Base-by-base conservation (phyloP, 208 protist species). In the Leishmania arabica region DNA sequence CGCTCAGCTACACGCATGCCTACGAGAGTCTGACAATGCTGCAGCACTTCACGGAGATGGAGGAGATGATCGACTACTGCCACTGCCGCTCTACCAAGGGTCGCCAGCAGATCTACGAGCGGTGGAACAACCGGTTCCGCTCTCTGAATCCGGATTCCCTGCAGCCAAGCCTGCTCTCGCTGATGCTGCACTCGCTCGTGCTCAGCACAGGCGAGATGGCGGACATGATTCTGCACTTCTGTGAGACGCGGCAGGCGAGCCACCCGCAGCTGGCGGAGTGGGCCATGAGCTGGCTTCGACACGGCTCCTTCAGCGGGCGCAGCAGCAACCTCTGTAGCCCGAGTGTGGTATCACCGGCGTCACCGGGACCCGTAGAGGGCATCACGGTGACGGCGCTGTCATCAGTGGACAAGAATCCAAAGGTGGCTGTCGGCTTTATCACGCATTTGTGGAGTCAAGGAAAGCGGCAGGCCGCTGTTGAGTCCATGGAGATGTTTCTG, bases 21-120 rank as follows among this genome's bases (percentile, higher is more conserved):
- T 99, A 99, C 90, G 92, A 99, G 45, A 94, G 95, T 56, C 83
- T 99, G 21, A 97, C 99, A 21, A 85, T 96, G 75, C 86, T 99
- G 79, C 99, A 99, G 90, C 98, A 99, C 91, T 96, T 99, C 60
- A 96, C 96, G 0, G 99, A 99, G 87, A 96, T 99, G 83, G 99
- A 99, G 91, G 99, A 99, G 89, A 93, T 99, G 31, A 88, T 99
- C 19, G 94, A 93, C 62, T 95, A 95, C 86, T 81, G 87, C 60
- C 80, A 95, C 77, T 91, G 83, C 72, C 70, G 84, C 45, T 90
- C 88, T 49, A 34, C 74, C 34, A 88, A 84, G 91, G 96, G 90
- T 72, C 81, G 90, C n/a, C 77, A 81, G 53, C 90, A 95, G 77
- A 85, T 97, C 64, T 76, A 90, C 62, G 91, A 94, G 77, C 89